Base-by-base conservation (phyloP, 179 eudicot species). In the Silene noctiflora region DNA sequence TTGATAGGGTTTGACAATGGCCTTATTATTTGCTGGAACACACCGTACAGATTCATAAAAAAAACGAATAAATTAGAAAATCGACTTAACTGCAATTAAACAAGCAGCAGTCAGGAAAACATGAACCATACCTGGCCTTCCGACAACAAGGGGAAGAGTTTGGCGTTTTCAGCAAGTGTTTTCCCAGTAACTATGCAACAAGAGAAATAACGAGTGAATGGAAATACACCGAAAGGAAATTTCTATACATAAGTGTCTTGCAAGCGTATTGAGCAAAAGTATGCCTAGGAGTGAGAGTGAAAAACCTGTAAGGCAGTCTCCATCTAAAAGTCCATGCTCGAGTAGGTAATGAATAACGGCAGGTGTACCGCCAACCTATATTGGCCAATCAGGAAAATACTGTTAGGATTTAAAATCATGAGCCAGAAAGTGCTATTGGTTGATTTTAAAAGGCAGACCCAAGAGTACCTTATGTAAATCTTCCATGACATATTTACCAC, bases 401-500 rank as follows among this genome's bases (percentile, higher is more conserved):
- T n/a, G n/a, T n/a, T n/a, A n/a, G n/a, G n/a, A n/a, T 33, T 22
- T 33, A 13, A 10, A 19, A 62, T 51, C 2, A 27, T 27, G 33
- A 17, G 27, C 31, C 25, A 22, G 25, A 63, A 53, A 31, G 56
- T 22, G 48, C 29, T 39, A 46, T 27, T 27, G 17, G 21, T 48
- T 76, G 42, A 59, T 20, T 19, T 56, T 21, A 61, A 55, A 44
- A 60, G 62, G 0, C 33, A 62, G 44, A n/a, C n/a, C 22, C 63
- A 63, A 77, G 75, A 77, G 75, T 75, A 95, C 99, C 97, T 93
- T 95, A 63, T 95, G 99, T 44, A 95, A 76, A 78, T 95, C 99
- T 85, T 95, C 97, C 99, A 95, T 95, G 67, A 95, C 99, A 70
- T 85, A 95, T 75, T 95, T 95, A 73, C 99, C 99, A 87, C 99